Evolutionary conservation across 805 yeast species (phyloP), one percentile per base, ranked within the genome.

Genomic region (Suhomyces vadensis): DNA sequence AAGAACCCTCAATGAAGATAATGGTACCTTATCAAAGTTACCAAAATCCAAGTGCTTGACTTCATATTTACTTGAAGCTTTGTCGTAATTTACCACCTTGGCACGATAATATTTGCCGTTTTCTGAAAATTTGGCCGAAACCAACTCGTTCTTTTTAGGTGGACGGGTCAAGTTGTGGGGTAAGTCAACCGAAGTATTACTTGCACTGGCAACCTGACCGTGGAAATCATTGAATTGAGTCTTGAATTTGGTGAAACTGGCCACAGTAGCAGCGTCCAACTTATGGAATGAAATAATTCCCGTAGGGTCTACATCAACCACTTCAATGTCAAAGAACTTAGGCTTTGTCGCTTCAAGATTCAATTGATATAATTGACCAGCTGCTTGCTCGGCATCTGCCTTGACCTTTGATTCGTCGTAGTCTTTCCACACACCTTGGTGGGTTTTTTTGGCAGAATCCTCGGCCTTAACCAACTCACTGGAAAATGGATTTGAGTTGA

Each of bases 41-140:
- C 90, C 90, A 47, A 77, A 79, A 58, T 84, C 91, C 37, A 83
- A 61, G 47, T 81, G 81, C 52, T 74, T 74, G 23, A 84, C 82
- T 42, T 73, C 75, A 55, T 63, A 78, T 42, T 63, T 61, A 44
- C 63, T 64, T 14, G 73, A 53, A 10, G 66, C 45, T 48, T 73
- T 74, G 51, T 81, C 83, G 44, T 67, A 65, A 20, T 66, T 60
- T 14, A 73, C 40, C 36, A 83, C 78, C 45, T 63, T 70, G 6
- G 82, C 89, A 54, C 91, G 77, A 65, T 76, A 81, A 55, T 60
- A 81, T 53, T 77, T 78, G 31, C 77, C 75, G 51, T 77, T 74
- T 39, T 77, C 79, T 5, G 72, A 63, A 49, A 72, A 74, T 47
- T 74, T 75, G 41, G 79, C 82, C 24, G 81, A 75, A 16, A 83